Base-by-base conservation (phyloP, 352 stramenopile species). In the Globisporangium echinulatum region DNA sequence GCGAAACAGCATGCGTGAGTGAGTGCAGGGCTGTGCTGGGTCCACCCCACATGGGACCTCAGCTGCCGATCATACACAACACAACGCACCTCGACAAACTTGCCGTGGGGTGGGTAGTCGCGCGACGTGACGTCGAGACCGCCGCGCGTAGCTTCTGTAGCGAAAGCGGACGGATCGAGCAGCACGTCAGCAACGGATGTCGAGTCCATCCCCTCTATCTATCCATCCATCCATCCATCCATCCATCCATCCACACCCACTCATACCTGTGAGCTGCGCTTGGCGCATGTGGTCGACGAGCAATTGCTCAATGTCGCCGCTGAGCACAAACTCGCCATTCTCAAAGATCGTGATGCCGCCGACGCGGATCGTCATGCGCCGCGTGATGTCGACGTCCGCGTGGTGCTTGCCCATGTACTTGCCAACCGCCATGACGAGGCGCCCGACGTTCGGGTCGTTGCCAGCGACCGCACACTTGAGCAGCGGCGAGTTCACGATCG, bases 361-460 rank as follows among this genome's bases (percentile, higher is more conserved):
- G 59, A 99, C 85, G 7, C 69, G 77, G 54, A 94, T 96, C 61
- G 72, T 87, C 78, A 92, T 90, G 54, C 81, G 76, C 42, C 87
- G 80, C 47, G 82, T 77, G 58, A 92, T 87, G 59, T 87, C 82
- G 36, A 88, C 66, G 37, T 89, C 72, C 61, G 88, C 84, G 72
- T 97, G 90, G 69, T 97, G 86, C 72, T 97, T 93, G 43, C 94
- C 94, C 82, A 98, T 97, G 77, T 96, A 98, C 63, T 96, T 98
- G 67, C 97, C 97, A 67, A 92, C 93, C 8, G 96, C 96, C 68
- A 91, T 97, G 43, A 98, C 90, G 52, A 99, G 82, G 15, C 97
- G 83, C 4, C 97, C 97, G 51, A 98, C 97, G 71, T 99, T 99
- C 49, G 97, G 96, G 79, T 99, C 97, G 63, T 99, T 99, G 51